Evolutionary conservation across 2,329 filamentous ascomycete species (phyloP).

Genomic region (Capronia coronata): DNA sequence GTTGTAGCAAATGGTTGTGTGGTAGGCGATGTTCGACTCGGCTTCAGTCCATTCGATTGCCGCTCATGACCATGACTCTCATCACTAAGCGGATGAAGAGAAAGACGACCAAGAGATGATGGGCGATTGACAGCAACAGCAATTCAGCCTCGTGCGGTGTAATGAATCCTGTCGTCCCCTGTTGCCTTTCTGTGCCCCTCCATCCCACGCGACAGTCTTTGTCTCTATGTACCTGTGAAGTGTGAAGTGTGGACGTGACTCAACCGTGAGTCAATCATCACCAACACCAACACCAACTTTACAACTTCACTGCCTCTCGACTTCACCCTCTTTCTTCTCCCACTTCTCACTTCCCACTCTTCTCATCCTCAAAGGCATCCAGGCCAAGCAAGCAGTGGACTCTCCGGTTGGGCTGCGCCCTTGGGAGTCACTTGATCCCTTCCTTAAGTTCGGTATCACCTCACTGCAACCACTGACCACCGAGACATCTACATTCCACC

Average conservation of each 20-base stretch:
- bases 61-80: too few species aligned
- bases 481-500: conserved; percentile 1
- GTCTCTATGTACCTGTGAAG: too few species aligned
- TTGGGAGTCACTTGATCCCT: neutral
- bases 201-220: neutral
- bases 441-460: neutral
- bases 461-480: neutral
- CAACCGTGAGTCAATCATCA: neutral
- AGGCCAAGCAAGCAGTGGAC: neutral
- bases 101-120: too few species aligned
- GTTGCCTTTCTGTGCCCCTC: neutral
- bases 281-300: neutral
- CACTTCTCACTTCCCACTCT: neutral
- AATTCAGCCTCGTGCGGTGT: too few species aligned
- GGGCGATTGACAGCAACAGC: too few species aligned
- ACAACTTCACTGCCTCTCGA: neutral
- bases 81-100: too few species aligned
- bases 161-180: too few species aligned
- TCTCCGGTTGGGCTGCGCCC: neutral
- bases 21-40: too few species aligned
- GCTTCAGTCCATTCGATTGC: too few species aligned
- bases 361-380: neutral
- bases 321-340: neutral
- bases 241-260: neutral
- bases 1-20: too few species aligned